Percentiles rank a stretch among this genome's conserved stretches.
Evolutionary conservation across 164 flowering plant genomes (phyloP).

Genomic region (Hamamelis virginiana): DNA sequence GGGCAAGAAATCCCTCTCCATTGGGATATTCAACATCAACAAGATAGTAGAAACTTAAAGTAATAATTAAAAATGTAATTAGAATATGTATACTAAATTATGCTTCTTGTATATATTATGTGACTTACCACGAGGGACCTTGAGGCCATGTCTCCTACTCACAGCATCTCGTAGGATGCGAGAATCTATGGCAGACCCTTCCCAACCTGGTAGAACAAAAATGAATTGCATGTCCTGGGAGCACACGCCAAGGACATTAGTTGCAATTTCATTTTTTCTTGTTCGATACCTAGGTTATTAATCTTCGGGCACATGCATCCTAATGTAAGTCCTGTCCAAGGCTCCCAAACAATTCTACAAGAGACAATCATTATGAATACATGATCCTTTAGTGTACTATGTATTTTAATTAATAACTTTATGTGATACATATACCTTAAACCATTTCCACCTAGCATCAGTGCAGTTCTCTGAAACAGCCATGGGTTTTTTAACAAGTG

Average conservation of each 20-base stretch:
- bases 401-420: too few species aligned
- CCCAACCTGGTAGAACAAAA: not conserved
- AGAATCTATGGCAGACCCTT: not conserved
- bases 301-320: not conserved
- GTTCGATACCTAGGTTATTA: not conserved
- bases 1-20: not conserved
- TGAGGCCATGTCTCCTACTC: not conserved
- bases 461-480: not conserved
- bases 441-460: not conserved
- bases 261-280: not conserved
- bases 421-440: not conserved
- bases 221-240: conserved; percentile 1
- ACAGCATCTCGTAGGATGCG: not conserved
- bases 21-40: not conserved
- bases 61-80: not conserved
- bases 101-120: too few species aligned
- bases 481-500: not conserved
- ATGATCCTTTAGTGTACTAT: too few species aligned
- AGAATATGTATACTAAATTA: not conserved
- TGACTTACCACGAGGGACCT: not conserved
- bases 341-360: not conserved
- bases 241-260: not conserved
- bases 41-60: not conserved
- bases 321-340: not conserved
- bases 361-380: too few species aligned